Percentiles rank a stretch among this genome's conserved stretches.
These are phyloP conservation scores for Agrocybe praecox DNA, from an alignment of 768 basidiomycete species.

Conservation along the genomic window DNA sequence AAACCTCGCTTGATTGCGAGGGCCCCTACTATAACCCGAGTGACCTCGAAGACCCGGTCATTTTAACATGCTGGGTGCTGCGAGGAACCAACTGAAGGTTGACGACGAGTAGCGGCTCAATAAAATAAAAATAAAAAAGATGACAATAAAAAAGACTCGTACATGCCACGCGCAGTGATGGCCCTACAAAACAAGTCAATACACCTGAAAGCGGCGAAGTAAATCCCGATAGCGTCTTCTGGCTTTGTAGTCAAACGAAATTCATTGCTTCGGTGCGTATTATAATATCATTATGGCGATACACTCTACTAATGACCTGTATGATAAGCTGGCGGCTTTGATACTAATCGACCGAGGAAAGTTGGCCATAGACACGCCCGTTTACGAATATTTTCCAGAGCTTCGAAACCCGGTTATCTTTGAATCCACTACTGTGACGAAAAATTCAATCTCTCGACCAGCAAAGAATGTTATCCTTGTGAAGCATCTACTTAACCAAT, in stretches of 20 bases:
- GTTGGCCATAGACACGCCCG: conserved; percentile 18
- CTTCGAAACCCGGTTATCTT: conserved; percentile 23
- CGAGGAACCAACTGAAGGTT: no score
- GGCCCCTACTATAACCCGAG: no score
- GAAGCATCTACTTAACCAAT: conserved; percentile 29
- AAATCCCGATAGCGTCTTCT: conserved; percentile 30
- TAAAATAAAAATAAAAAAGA: no score
- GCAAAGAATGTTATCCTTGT: conserved; percentile 23
- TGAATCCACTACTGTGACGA: conserved; percentile 6
- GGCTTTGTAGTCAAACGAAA: conserved; percentile 39
- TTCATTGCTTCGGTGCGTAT: conserved; percentile 29
- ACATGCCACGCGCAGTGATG: no score
- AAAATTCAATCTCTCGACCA: conserved; percentile 16
- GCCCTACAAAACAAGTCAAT: no score
- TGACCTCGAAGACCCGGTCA: no score
- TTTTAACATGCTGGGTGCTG: no score
- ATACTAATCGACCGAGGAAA: conserved; percentile 27
- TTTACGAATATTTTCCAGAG: conserved; percentile 23
- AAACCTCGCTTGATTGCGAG: no score
- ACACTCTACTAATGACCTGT: no score
- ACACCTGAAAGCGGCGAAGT: conserved; percentile 27
- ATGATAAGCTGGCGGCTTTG: conserved; percentile 28
- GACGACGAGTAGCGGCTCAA: no score
- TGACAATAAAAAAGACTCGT: no score
- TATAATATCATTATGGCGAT: not conserved